Evolutionary conservation across 441 rosid species (phyloP), one percentile per base, ranked within the genome.

Genomic region (Rhodomyrtus psidioides): DNA sequence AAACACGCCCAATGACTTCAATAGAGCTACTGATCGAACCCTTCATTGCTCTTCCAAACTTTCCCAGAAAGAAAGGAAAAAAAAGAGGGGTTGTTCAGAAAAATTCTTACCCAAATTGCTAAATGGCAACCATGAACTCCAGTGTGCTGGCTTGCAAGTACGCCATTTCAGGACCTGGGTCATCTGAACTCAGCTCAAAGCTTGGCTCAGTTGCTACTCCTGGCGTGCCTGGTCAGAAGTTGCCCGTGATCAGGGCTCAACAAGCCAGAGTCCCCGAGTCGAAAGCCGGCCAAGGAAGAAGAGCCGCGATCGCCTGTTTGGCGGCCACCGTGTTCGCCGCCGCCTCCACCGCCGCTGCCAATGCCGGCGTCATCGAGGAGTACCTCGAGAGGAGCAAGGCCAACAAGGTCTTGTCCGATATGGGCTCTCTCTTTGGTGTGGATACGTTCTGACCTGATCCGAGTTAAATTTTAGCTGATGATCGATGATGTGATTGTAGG

Each of bases 371-470:
- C 88, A 90, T 97, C 26, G 99, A 97, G 17, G 98, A 95, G 2
- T 97, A 97, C 94, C 98, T 96, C 42, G 98, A 96, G 89, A 97
- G 79, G 94, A 96, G 98, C 95, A 96, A 94, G 88, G 90, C 93
- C 87, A 96, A 97, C 97, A 97, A 96, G 98, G 98, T 96, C 24
- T 70, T 10, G 79, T 39, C 23, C 2, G 0, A 70, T 39, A 23
- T 13, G 15, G 16, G 5, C 9, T 86, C 1, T 84, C 84, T 27
- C 12, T 84, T 83, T 83, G n/a, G 39, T 2, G 75, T 12, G 26
- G 23, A 46, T 26, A 44, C 23, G 51, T 51, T 28, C 39, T 9
- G 39, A 42, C 58, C 49, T 39, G 49, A 70, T 21, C 79, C 23
- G 79, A 70, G 49, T 70, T 27, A 55, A 55, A 27, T 26, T 46